These are phyloP conservation scores for Pueraria montana DNA, from an alignment of 306 rosid genomes.

Conservation along the genomic window DNA sequence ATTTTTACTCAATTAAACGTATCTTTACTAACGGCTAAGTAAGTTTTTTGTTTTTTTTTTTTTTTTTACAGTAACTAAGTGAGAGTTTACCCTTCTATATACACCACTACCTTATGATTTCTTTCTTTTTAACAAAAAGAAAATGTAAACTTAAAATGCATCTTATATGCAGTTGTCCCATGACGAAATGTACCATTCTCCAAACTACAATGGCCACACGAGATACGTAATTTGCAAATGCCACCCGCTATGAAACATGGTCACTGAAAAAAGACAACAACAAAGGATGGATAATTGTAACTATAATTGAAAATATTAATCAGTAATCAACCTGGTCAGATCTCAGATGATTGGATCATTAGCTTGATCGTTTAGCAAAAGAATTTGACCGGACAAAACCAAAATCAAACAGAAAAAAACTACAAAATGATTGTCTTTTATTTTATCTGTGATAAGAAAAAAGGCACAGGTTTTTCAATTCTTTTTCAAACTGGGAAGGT, in stretches of 20 bases:
- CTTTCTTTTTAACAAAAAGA: background rate
- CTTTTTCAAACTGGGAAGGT: background rate
- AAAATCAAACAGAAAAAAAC: background rate
- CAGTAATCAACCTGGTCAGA: background rate
- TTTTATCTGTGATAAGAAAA: background rate
- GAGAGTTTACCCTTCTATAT: background rate
- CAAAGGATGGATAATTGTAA: background rate
- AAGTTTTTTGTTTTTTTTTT: background rate
- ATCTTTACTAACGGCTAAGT: background rate
- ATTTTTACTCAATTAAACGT: background rate
- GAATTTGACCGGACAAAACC: background rate
- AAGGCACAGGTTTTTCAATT: background rate
- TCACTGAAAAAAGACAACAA: slow-evolving; percentile 8
- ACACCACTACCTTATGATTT: background rate
- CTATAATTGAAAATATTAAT: background rate
- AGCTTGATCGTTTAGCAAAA: background rate
- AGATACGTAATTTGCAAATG: slow-evolving; percentile 40
- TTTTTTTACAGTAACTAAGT: no score
- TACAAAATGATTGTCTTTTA: background rate
- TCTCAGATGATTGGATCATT: background rate
- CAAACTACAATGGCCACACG: slow-evolving; percentile 28
- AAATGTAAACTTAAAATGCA: background rate
- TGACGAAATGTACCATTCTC: slow-evolving; percentile 43
- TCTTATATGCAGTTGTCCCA: slow-evolving; percentile 37
- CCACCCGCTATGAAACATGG: slow-evolving; percentile 14